Base-by-base conservation (phyloP, 306 rosid species). In the Inga leiocalycina region DNA sequence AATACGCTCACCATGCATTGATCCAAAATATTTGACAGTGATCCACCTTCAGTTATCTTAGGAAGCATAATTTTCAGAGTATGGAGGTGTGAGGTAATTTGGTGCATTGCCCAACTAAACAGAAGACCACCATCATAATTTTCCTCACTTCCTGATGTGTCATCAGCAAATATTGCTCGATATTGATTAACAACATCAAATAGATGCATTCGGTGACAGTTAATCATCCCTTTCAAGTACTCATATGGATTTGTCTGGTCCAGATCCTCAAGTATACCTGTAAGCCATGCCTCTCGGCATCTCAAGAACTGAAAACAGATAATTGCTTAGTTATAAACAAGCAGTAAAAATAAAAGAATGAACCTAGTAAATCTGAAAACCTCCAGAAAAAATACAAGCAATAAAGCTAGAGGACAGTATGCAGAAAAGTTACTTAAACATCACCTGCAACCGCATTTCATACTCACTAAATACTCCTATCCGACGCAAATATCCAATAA, bases 81-180 rank as follows among this genome's bases (percentile, higher is more conserved):
- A 84, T 97, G 91, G 51, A 97, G 91, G 80, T 92, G 98, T 74
- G 97, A 87, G 34, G 97, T 86, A 84, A 97, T 94, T 90, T 94
- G 98, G 86, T 97, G 99, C 99, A 91, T 94, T 61, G 98, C 94
- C 99, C 99, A 94, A 84, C 98, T 94, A 89, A 97, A 97, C 83
- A 97, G 93, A 90, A 97, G 97, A 75, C 99, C 98, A 45, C 99
- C 96, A 56, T 97, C 99, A 86, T 92, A 91, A 84, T 97, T 94
- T 89, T 92, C 98, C 85, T 97, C 98, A 83, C 90, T 97, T 87
- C 98, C 99, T 6, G 99, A 97, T 79, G 98, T 91, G 81, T 97
- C 99, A 75, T 97, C 98, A 10, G 98, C 89, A 89, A 97, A 97
- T 90, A 97, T 97, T 80, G 99, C 99, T 73, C 99, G 92, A 78